Percentiles rank a stretch among this genome's conserved stretches.
Evolutionary conservation across 2,329 filamentous ascomycete genomes (phyloP).

Genomic region (Fusarium nematophilum): DNA sequence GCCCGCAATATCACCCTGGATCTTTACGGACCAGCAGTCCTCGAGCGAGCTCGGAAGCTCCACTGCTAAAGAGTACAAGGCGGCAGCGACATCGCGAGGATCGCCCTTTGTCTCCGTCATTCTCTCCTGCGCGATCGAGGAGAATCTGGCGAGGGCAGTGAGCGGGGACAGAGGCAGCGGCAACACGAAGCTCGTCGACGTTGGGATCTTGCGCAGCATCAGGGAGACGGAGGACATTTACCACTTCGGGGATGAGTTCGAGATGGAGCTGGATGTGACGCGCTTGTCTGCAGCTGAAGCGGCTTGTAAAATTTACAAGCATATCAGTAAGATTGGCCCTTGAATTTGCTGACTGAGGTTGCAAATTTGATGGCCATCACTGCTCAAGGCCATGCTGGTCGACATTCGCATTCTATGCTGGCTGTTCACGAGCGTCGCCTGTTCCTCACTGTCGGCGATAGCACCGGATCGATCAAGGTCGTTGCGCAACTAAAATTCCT

Average conservation of each 20-base stretch:
- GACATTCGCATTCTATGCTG: too few relatives aligned
- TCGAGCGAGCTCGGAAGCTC: background rate
- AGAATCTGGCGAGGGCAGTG: background rate
- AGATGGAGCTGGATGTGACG: conserved; percentile 6
- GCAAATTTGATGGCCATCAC: too few relatives aligned
- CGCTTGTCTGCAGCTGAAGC: background rate
- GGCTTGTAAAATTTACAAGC: background rate
- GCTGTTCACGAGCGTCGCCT: too few relatives aligned
- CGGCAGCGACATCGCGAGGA: background rate
- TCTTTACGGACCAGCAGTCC: conserved; percentile 4
- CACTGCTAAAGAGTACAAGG: background rate
- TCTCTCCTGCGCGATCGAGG: background rate
- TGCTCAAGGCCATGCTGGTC: too few relatives aligned
- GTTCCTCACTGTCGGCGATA: too few relatives aligned
- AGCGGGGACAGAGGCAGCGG: background rate
- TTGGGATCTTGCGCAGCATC: background rate
- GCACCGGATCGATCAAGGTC: too few relatives aligned
- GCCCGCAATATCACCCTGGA: background rate
- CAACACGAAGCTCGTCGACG: conserved; percentile 3
- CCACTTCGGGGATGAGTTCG: background rate
- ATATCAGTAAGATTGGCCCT: too few relatives aligned
- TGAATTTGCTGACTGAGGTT: too few relatives aligned
- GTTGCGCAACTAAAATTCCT: too few relatives aligned
- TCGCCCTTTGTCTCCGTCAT: background rate
- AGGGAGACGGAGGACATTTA: conserved; percentile 7